Evolutionary conservation across 768 basidiomycete species (phyloP).

Genomic region (Tricholoma hemisulphureum): DNA sequence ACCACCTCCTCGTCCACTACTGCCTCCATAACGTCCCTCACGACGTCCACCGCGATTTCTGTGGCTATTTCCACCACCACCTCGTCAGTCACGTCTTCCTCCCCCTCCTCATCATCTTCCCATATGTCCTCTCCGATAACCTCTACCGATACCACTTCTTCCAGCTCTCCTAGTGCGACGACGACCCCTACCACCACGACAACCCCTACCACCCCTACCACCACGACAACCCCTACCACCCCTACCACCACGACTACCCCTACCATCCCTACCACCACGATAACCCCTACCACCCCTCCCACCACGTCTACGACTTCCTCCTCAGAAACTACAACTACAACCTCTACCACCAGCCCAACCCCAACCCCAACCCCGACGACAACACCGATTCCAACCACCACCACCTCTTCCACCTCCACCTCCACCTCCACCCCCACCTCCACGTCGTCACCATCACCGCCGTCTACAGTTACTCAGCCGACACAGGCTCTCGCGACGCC

Average conservation of each 20-base stretch:
- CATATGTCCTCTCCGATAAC: slow-evolving; percentile 8
- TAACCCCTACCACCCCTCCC: slow-evolving; percentile 13
- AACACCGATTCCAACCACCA: slow-evolving; percentile 19
- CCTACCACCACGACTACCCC: slow-evolving; percentile 9
- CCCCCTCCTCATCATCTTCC: slow-evolving; percentile 11
- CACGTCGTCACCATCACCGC: slow-evolving; percentile 11
- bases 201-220: slow-evolving; percentile 20
- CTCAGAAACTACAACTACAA: slow-evolving; percentile 13
- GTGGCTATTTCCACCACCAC: slow-evolving; percentile 12
- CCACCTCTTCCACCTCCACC: slow-evolving; percentile 16
- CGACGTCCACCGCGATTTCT: background rate
- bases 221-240: slow-evolving; percentile 15
- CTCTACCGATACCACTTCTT: background rate
- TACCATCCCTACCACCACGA: slow-evolving; percentile 10
- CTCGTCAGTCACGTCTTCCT: slow-evolving; percentile 4
- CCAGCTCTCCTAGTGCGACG: slow-evolving; percentile 20
- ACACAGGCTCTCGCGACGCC: background rate
- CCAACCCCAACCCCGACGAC: no score
- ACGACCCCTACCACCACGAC: slow-evolving; percentile 21
- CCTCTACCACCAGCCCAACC: slow-evolving; percentile 19
- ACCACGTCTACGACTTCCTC: slow-evolving; percentile 12
- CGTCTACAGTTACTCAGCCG: background rate
- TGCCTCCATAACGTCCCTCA: slow-evolving; percentile 11
- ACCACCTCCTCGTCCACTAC: slow-evolving; percentile 8
- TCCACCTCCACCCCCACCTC: slow-evolving; percentile 15